Conservation (phyloP, 257 asterid genomes). For the Parsonsia alboflavescens region DNA sequence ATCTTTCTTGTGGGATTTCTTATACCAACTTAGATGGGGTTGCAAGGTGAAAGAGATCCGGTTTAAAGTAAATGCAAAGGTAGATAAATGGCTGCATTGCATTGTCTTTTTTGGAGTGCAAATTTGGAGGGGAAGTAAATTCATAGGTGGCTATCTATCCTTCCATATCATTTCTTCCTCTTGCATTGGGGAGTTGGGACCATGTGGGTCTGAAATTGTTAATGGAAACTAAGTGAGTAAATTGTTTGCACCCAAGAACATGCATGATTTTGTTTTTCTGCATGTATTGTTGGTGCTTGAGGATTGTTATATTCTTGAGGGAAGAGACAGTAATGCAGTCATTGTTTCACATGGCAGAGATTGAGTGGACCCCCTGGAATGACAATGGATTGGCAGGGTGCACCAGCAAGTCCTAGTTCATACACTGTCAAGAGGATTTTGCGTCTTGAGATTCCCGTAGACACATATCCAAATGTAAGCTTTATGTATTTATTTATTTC, state of each 20-base stretch:
- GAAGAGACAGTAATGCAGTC: not conserved
- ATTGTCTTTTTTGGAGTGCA: not conserved
- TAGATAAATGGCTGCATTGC: not conserved
- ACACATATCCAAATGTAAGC: conserved; percentile 81
- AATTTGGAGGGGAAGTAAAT: not conserved
- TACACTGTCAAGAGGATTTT: conserved; percentile 79
- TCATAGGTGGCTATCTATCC: not conserved
- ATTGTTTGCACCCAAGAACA: not conserved
- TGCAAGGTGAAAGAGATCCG: not conserved
- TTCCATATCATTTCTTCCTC: not conserved
- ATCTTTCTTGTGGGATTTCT: not conserved
- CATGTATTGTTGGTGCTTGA: not conserved
- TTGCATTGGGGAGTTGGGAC: not conserved
- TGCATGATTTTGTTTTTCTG: not conserved
- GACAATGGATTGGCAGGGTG: conserved; percentile 99
- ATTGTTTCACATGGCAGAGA: conserved; percentile 47
- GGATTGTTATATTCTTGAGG: not conserved
- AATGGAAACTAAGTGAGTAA: too few relatives aligned
- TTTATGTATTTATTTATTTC: not conserved
- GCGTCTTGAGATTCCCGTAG: conserved; percentile 97
- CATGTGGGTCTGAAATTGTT: not conserved
- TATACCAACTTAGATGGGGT: not conserved
- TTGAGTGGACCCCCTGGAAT: conserved; percentile 80
- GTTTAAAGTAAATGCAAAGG: not conserved
- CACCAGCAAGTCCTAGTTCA: conserved; percentile 98